These are phyloP conservation scores for Aspergillus persii DNA, from an alignment of 2,329 filamentous ascomycete species.

Conservation along the genomic window DNA sequence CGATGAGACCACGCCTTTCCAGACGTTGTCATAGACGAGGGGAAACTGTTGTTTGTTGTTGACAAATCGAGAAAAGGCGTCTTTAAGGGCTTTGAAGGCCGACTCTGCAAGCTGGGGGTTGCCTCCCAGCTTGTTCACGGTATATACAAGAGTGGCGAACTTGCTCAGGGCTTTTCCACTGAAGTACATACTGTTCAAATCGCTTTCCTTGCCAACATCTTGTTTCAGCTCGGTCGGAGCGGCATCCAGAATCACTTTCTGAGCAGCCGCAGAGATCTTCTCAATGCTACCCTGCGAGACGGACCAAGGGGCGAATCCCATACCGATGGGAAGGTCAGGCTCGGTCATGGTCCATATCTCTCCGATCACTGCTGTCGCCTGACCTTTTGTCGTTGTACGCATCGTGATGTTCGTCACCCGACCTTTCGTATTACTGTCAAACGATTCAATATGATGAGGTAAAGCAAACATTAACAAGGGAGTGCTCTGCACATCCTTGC, in stretches of 20 bases:
- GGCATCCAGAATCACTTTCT: slow-evolving; percentile 58
- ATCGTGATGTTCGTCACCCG: slow-evolving; percentile 58
- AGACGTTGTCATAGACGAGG: slow-evolving; percentile 57
- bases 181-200: slow-evolving; percentile 87
- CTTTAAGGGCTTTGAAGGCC: slow-evolving; percentile 62
- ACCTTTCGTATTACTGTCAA: slow-evolving; percentile 57
- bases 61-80: slow-evolving; percentile 64
- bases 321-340: slow-evolving; percentile 64
- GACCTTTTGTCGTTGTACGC: slow-evolving; percentile 81
- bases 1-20: slow-evolving; percentile 78
- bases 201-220: slow-evolving; percentile 69
- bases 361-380: slow-evolving; percentile 68
- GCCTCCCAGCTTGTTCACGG: slow-evolving; percentile 61
- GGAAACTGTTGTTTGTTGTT: slow-evolving; percentile 66
- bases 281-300: slow-evolving; percentile 44
- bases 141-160: slow-evolving; percentile 68
- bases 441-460: slow-evolving; percentile 79
- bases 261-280: slow-evolving; percentile 49
- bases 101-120: slow-evolving; percentile 57
- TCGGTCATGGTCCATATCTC: slow-evolving; percentile 79
- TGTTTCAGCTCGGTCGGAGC: slow-evolving; percentile 73
- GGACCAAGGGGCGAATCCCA: slow-evolving; percentile 79
- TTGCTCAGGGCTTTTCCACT: slow-evolving; percentile 83
- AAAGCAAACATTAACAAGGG: slow-evolving; percentile 80
- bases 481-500: slow-evolving; percentile 54